These are phyloP conservation scores for Epichloe uncinata DNA, from an alignment of 2,329 filamentous ascomycete genomes.

Conservation along the genomic window DNA sequence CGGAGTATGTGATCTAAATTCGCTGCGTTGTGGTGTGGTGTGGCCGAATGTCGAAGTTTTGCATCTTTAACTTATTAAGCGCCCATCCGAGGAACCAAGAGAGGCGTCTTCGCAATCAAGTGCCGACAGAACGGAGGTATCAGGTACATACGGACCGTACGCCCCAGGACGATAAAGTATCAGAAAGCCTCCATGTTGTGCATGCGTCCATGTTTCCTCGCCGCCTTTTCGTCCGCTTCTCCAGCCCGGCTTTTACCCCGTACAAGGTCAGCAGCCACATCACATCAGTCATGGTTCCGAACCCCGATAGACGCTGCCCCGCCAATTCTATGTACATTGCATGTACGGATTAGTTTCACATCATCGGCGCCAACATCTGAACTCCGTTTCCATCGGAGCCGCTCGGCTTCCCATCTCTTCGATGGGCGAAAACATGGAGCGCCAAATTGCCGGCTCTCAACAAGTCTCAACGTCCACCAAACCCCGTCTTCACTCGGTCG, in stretches of 20 bases:
- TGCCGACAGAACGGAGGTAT: conserved; percentile 1
- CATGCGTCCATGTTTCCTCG: not conserved
- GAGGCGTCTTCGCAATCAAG: not conserved
- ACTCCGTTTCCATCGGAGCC: not conserved
- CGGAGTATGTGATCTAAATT: not conserved
- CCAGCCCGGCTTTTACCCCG: not conserved
- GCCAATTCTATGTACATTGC: not conserved
- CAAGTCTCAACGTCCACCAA: no score
- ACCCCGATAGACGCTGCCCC: not conserved
- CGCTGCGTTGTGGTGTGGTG: not conserved
- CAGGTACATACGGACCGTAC: no score
- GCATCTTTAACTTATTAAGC: not conserved
- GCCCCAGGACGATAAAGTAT: no score
- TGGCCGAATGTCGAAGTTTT: not conserved
- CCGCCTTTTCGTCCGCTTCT: not conserved
- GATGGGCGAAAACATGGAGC: no score
- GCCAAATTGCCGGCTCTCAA: no score
- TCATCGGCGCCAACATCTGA: not conserved
- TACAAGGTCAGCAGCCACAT: not conserved
- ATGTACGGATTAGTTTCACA: not conserved
- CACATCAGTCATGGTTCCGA: no score
- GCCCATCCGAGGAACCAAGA: not conserved
- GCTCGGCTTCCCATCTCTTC: no score
- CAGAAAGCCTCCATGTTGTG: no score
- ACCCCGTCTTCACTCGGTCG: no score